Evolutionary conservation across 257 asterid genomes (phyloP).

Genomic region (Capsicum pubescens): DNA sequence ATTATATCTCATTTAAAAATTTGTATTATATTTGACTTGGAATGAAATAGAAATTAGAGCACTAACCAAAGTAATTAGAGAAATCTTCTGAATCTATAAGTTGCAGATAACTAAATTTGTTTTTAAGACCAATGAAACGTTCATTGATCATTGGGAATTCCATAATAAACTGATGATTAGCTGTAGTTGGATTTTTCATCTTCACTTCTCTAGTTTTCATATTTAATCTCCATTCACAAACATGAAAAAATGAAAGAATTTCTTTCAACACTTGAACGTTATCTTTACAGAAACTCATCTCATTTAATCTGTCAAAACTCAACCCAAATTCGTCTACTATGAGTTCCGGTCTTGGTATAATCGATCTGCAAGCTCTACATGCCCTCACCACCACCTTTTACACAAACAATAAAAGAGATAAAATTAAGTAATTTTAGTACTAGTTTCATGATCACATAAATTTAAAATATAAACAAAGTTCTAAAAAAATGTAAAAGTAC

Average conservation of each 20-base stretch:
- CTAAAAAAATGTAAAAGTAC: constrained; percentile 31
- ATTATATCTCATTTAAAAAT: background rate
- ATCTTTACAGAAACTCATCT: background rate
- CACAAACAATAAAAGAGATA: background rate
- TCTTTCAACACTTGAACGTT: background rate
- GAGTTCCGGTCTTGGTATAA: constrained; percentile 73
- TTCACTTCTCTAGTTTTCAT: constrained; percentile 43
- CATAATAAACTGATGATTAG: constrained; percentile 42
- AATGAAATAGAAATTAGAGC: background rate
- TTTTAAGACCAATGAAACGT: constrained; percentile 38
- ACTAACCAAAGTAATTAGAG: constrained; percentile 31
- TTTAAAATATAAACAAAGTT: background rate
- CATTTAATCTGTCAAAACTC: constrained; percentile 54
- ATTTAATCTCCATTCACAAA: constrained; percentile 69
- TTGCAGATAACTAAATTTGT: constrained; percentile 60
- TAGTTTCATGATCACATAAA: background rate
- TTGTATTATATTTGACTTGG: too few relatives aligned
- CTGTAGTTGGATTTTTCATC: constrained; percentile 52
- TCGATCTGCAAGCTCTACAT: constrained; percentile 57
- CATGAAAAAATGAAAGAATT: constrained; percentile 42
- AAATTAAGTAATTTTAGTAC: background rate
- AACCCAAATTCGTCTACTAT: constrained; percentile 38
- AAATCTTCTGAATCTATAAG: constrained; percentile 46
- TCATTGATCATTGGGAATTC: constrained; percentile 71
- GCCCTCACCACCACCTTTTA: constrained; percentile 60